Percentiles rank a stretch among this genome's conserved stretches.
Conservation (phyloP, 352 stramenopile genomes). For the Salisapilia sapeloensis region DNA sequence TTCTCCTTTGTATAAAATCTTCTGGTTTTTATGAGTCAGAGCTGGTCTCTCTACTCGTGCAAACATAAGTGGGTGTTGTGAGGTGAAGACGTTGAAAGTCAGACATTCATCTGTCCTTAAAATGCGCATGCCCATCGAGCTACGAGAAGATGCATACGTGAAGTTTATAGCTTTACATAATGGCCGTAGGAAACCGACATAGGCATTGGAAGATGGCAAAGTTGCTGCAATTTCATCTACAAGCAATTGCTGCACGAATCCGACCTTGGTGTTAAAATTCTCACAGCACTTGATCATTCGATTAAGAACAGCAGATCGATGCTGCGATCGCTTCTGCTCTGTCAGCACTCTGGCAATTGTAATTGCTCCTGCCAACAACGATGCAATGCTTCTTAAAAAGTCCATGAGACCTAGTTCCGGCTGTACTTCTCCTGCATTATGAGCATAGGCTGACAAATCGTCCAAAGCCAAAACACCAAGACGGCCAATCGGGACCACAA, state of each 20-base stretch:
- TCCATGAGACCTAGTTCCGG: slow-evolving; percentile 66
- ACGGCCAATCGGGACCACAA: slow-evolving; percentile 29
- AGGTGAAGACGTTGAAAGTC: slow-evolving; percentile 30
- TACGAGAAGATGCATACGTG: slow-evolving; percentile 20
- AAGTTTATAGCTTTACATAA: slow-evolving; percentile 32
- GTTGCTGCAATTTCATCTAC: slow-evolving; percentile 34
- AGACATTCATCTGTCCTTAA: slow-evolving; percentile 21
- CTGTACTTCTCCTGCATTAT: slow-evolving; percentile 14
- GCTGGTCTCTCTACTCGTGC: slow-evolving; percentile 18
- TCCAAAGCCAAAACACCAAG: slow-evolving; percentile 40
- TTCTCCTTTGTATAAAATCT: slow-evolving; percentile 2
- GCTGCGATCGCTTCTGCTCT: no score
- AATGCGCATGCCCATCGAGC: slow-evolving; percentile 23
- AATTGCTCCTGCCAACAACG: slow-evolving; percentile 7
- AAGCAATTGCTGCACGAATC: no score
- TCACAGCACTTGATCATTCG: no score
- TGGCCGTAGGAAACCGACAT: slow-evolving; percentile 37
- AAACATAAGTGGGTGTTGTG: slow-evolving; percentile 26
- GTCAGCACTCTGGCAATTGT: no score
- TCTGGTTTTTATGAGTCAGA: slow-evolving; percentile 6
- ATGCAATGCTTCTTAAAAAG: slow-evolving; percentile 28
- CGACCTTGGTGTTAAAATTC: no score
- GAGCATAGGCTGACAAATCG: slow-evolving; percentile 33
- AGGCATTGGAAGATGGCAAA: slow-evolving; percentile 41
- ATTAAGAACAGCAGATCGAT: no score